Conservation (phyloP, 75 land plant genomes). For the Pinus tabuliformis region DNA sequence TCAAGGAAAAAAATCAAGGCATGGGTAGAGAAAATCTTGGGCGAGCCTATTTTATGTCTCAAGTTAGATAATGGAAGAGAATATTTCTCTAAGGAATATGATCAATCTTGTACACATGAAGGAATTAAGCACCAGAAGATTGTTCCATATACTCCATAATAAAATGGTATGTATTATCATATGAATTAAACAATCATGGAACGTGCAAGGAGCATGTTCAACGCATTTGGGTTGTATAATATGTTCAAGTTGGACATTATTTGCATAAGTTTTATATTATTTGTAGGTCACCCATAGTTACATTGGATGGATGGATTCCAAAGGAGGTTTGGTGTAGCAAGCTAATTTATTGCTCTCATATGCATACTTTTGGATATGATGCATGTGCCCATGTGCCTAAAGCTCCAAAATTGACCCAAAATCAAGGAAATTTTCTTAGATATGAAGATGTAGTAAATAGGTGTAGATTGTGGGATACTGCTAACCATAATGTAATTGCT, state of each 20-base stretch:
- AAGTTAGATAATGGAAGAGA: neutral
- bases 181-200: slow-evolving; percentile 12
- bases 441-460: neutral
- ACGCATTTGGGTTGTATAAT: neutral
- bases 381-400: slow-evolving; percentile 12
- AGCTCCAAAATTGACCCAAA: slow-evolving; percentile 6
- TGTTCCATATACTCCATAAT: slow-evolving; percentile 6
- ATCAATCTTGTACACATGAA: neutral
- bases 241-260: slow-evolving; percentile 6
- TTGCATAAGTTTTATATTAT: slow-evolving; percentile 2
- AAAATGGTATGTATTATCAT: slow-evolving; percentile 7
- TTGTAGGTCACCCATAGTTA: neutral
- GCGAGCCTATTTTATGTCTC: neutral
- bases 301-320: neutral
- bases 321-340: neutral
- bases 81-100: neutral
- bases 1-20: neutral
- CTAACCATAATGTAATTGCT: neutral
- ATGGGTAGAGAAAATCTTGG: neutral
- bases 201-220: slow-evolving; percentile 1
- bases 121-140: slow-evolving; percentile 12
- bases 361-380: slow-evolving; percentile 6
- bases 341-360: neutral
- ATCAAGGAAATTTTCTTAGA: neutral
- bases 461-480: neutral